Evolutionary conservation across 108 stramenopile genomes (phyloP), one percentile per base, ranked within the genome.

Genomic region (Epithemia pelagica): DNA sequence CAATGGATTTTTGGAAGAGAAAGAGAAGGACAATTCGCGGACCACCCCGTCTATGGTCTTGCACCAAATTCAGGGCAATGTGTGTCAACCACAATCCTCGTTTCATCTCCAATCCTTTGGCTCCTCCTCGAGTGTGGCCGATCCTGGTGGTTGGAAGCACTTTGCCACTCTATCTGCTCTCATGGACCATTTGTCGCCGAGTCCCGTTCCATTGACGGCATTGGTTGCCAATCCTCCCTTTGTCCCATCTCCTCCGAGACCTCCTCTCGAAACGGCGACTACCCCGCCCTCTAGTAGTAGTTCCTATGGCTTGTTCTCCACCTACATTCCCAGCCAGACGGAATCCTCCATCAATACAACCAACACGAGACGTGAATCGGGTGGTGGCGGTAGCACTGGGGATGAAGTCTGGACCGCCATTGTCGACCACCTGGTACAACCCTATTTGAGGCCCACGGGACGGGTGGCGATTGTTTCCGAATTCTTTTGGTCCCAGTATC

Each of bases 191-290:
- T 10, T 46, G 5, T 5, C 37, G 5, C 10, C 37, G 5, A 15
- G 10, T 46, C 10, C 37, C 15, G 37, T 5, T 46, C 74, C 37
- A 46, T 78, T 80, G 53, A 83, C 85, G 67, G 30, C 87, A 18
- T 65, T 95, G 20, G 62, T 92, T 5, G 82, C 90, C 8, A 95
- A 95, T 78, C 94, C 94, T 30, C 94, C 94, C 25, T 95, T 95
- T 69, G 82, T 95, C 21, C 94, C 94, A 15, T 85, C 88, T 10
- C 94, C 94, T 7, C 82, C 84, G 25, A 5, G 1, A 66, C 30
- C 29, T 37, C n/a, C 2, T 1, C 21, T 29, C 3, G 2, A 18
- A 10, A 23, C 62, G 33, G 18, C 30, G 37, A 15, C 5, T 46
- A 15, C 5, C 5, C 10, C 37, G 10, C 10, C 10, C 5, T 5